Evolutionary conservation across 1,284 basidiomycete genomes (phyloP).

Genomic region (Cutaneotrichosporon curvatum): DNA sequence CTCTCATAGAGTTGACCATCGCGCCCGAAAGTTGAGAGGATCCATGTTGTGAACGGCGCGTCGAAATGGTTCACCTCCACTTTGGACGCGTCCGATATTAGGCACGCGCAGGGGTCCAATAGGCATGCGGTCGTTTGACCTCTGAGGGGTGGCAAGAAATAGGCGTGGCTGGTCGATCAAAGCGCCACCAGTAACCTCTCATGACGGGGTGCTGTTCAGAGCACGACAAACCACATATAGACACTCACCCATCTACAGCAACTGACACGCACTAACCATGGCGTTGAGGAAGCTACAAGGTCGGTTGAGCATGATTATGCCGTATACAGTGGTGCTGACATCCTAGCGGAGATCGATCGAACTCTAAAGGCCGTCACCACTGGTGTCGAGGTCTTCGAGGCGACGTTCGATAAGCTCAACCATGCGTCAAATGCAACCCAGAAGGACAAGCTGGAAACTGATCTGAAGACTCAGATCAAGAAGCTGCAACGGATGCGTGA

Average conservation of each 20-base stretch:
- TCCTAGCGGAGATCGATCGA: constrained; percentile 85
- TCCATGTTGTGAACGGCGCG: not conserved
- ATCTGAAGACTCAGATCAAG: constrained; percentile 97
- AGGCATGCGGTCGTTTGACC: not conserved
- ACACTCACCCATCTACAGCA: too few relatives aligned
- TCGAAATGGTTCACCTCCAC: constrained; percentile 9
- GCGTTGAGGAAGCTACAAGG: constrained; percentile 41
- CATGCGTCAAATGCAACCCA: constrained; percentile 80
- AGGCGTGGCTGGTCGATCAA: not conserved
- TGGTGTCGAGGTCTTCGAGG: constrained; percentile 90
- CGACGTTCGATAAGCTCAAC: constrained; percentile 94
- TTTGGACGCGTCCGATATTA: constrained; percentile 5
- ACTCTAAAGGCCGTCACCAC: constrained; percentile 90
- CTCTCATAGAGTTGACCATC: constrained; percentile 40
- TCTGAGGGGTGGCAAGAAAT: not conserved
- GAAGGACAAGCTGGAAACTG: constrained; percentile 92
- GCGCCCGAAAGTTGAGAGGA: not conserved
- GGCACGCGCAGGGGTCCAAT: not conserved
- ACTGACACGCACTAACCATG: constrained; percentile 19
- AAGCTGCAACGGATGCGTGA: constrained; percentile 95
- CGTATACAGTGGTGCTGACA: not conserved
- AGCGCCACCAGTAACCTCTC: not conserved
- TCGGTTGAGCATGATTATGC: constrained; percentile 9
- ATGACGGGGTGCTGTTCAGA: not conserved
- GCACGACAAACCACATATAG: not conserved